Evolutionary conservation across 2,329 filamentous ascomycete genomes (phyloP), one percentile per base, ranked within the genome.

Genomic region (Paracamarosporium sp.): DNA sequence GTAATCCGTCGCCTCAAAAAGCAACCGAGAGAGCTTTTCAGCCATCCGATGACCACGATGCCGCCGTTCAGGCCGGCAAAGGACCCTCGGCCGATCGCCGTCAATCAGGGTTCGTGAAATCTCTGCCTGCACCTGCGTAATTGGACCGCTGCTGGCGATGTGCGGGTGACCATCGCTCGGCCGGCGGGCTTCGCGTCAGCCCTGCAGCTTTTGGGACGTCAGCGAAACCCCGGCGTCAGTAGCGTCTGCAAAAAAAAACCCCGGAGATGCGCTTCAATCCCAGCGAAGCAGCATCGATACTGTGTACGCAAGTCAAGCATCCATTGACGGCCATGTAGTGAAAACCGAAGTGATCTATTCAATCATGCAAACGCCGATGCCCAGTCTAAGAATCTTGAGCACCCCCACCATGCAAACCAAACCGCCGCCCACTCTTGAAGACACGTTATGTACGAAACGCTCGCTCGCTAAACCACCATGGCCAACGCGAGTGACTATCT

Each of bases 331-430:
- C 43, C 4, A 31, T 41, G 13, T 25, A 9, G 9, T 55, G 50
- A 47, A 62, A 25, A 20, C 22, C 12, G 27, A 51, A 15, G 22
- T 31, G 48, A 25, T 51, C 48, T 51, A 51, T 43, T 51, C 48
- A 31, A 43, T 40, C 7, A 28, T 7, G 33, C 35, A 41, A 31
- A 66, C 60, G 62, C 65, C 65, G 50, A 60, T 64, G 58, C 56
- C 60, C 57, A 56, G 56, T 70, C 66, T 71, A 67, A 13, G 65
- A 60, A 48, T 62, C 66, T 69, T 69, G 15, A 33, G 55, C 44
- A 55, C 44, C 38, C 44, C 52, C 56, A 24, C 59, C 47, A 62
- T 64, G 62, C 62, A 64, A 57, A 46, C 57, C 62, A 64, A 58
- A 50, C 55, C 25, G 28, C 46, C 48, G 25, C 53, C 56, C 57